These are phyloP conservation scores for Dactylellina cionopaga DNA, from an alignment of 2,329 filamentous ascomycete species.

Conservation along the genomic window DNA sequence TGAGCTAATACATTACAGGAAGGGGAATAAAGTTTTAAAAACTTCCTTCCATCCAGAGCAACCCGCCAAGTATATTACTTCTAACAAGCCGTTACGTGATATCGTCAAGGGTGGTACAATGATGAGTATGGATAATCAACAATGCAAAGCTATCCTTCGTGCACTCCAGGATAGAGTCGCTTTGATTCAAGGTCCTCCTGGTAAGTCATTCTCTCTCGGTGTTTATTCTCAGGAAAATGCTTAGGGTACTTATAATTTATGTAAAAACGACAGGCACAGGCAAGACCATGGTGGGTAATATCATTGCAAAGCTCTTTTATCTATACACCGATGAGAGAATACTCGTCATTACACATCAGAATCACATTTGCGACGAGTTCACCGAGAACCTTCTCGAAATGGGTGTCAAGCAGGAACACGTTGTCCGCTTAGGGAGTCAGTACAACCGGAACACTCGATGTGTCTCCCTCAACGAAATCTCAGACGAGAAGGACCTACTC, in stretches of 20 bases:
- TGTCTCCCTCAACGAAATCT: constrained; percentile 55
- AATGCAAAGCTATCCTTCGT: constrained; percentile 68
- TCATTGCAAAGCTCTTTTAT: constrained; percentile 69
- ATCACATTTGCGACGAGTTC: constrained; percentile 74
- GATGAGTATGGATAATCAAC: constrained; percentile 66
- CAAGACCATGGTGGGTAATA: constrained; percentile 77
- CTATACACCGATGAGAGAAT: constrained; percentile 66
- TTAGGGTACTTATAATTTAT: background rate
- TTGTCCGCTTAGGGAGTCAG: constrained; percentile 74
- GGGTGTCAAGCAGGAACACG: constrained; percentile 65
- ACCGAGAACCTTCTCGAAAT: constrained; percentile 71
- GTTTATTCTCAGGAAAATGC: constrained; percentile 33
- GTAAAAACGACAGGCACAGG: constrained; percentile 68
- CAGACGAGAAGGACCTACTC: constrained; percentile 20
- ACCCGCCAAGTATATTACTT: constrained; percentile 56
- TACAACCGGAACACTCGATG: constrained; percentile 62
- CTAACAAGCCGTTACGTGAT: constrained; percentile 32
- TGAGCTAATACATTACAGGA: constrained; percentile 63
- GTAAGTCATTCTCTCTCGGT: constrained; percentile 60
- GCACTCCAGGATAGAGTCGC: constrained; percentile 68
- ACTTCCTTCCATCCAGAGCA: constrained; percentile 31
- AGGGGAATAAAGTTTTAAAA: constrained; percentile 28
- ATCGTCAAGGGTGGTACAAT: constrained; percentile 46
- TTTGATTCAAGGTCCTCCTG: constrained; percentile 74
- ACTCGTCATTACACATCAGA: constrained; percentile 74